phyloP scores from a whole-genome alignment of 2,329 filamentous ascomycete species.

The Phialophora verrucosa region DNA sequence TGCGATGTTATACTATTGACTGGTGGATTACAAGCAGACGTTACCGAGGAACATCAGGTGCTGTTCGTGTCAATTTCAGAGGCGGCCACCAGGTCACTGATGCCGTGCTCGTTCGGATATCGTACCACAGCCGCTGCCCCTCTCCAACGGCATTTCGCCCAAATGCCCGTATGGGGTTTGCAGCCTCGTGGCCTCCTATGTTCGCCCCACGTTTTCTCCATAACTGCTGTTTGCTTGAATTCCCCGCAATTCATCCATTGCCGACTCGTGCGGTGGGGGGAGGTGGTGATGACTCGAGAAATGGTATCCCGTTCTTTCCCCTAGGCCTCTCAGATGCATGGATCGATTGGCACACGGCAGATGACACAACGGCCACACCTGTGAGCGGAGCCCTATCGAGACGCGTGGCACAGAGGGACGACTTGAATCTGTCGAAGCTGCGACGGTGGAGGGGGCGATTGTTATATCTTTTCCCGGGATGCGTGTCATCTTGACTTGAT shows the following conservation, averaged over 20 bases:
- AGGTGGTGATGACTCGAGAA: not conserved
- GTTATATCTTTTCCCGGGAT: not conserved
- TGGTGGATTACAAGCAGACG: not conserved
- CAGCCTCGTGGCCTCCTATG: not conserved
- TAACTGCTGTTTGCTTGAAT: conserved; percentile 1
- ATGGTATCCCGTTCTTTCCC: not conserved
- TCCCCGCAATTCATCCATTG: conserved; percentile 2
- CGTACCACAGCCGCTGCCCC: not conserved
- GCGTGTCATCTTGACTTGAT: not conserved
- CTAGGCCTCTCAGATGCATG: not conserved
- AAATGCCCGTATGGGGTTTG: not conserved
- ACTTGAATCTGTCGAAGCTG: not conserved
- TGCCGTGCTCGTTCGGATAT: not conserved
- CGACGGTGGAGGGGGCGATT: not conserved
- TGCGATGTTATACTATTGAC: not conserved
- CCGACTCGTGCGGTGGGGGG: not conserved
- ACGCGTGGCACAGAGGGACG: not conserved
- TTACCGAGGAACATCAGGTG: not conserved
- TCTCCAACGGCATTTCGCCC: not conserved
- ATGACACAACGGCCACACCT: not conserved
- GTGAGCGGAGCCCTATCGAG: not conserved
- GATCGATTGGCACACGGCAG: not conserved
- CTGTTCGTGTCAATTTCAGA: not conserved
- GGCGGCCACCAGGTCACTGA: not conserved
- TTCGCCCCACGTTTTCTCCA: not conserved